Conservation (phyloP, 176 grass and related monocot genomes). For the Oryza nivara region DNA sequence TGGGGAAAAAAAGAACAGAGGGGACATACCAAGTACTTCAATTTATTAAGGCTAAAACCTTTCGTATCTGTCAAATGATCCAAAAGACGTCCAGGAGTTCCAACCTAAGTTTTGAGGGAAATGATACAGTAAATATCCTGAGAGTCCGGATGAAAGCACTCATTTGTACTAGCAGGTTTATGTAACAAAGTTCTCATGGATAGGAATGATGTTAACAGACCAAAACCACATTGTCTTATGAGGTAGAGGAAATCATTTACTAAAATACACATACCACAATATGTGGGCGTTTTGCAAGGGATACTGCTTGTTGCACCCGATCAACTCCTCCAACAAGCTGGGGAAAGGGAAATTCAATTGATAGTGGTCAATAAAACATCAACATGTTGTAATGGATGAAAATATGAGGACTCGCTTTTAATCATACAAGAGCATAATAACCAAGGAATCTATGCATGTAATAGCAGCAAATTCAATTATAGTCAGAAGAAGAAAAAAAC, state of each 20-base stretch:
- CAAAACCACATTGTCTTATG: not conserved
- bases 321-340: constrained; percentile 97
- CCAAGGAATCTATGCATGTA: constrained; percentile 4
- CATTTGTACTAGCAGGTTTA: not conserved
- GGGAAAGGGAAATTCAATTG: constrained; percentile 20
- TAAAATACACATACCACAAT: constrained; percentile 63
- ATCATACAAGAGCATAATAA: not conserved
- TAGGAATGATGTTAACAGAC: constrained; percentile 6
- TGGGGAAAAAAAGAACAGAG: not conserved
- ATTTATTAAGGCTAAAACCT: constrained; percentile 83
- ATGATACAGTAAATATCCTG: constrained; percentile 32
- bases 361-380: not conserved
- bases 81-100: constrained; percentile 73
- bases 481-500: not conserved
- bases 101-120: constrained; percentile 68
- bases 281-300: constrained; percentile 84
- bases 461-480: not conserved
- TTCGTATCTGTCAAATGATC: constrained; percentile 92
- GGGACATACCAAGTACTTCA: constrained; percentile 80
- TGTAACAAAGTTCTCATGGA: not conserved
- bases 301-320: constrained; percentile 77
- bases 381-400: not conserved
- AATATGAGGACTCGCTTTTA: not conserved
- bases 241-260: not conserved
- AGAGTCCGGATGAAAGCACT: constrained; percentile 26